Conservation (phyloP, 129 eudicot species). For the Smallanthus sonchifolius region DNA sequence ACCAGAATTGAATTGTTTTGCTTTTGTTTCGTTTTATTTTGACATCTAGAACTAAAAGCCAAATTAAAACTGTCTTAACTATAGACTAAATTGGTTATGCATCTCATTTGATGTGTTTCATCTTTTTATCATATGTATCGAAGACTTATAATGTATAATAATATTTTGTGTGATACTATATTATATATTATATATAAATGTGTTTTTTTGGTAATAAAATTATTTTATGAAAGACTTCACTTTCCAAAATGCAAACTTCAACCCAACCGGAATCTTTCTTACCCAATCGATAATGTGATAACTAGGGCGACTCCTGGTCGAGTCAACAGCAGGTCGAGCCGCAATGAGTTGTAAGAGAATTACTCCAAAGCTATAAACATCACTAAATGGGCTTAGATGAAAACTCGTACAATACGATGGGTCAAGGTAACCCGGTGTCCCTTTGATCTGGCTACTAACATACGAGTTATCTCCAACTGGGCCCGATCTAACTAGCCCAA, state of each 20-base stretch:
- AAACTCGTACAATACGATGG: slow-evolving; percentile 75
- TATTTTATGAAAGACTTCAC: too few relatives aligned
- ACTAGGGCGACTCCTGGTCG: slow-evolving; percentile 31
- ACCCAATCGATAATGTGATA: slow-evolving; percentile 76
- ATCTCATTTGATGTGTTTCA: background rate
- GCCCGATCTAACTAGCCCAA: slow-evolving; percentile 71
- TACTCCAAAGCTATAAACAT: slow-evolving; percentile 81
- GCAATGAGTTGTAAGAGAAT: slow-evolving; percentile 74
- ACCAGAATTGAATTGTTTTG: too few relatives aligned
- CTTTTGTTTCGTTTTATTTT: too few relatives aligned
- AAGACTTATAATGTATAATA: background rate
- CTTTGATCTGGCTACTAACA: slow-evolving; percentile 74
- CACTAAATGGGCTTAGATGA: slow-evolving; percentile 70
- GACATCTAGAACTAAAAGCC: too few relatives aligned
- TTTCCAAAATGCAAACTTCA: too few relatives aligned
- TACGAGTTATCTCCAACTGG: slow-evolving; percentile 69
- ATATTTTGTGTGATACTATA: background rate
- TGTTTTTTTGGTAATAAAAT: too few relatives aligned
- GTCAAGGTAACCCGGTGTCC: slow-evolving; percentile 79
- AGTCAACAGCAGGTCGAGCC: slow-evolving; percentile 70
- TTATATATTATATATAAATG: too few relatives aligned
- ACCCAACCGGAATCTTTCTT: slow-evolving; percentile 19
- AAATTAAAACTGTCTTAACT: too few relatives aligned
- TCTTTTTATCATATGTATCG: background rate
- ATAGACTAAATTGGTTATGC: too few relatives aligned